These are phyloP conservation scores for Plantago coronopus DNA, from an alignment of 305 asterid species.

Conservation along the genomic window DNA sequence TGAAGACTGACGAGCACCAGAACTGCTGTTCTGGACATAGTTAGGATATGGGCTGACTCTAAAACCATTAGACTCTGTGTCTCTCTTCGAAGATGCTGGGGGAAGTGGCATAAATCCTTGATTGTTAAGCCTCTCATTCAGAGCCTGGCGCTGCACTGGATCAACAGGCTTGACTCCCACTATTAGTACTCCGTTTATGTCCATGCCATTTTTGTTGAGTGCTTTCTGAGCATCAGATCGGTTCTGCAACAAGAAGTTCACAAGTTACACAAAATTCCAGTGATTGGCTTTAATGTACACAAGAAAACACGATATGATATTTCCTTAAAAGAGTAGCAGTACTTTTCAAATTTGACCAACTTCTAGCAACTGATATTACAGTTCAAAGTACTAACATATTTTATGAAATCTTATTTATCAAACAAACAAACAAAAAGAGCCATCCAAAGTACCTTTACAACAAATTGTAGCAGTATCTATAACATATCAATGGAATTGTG, in stretches of 20 bases:
- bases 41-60: slow-evolving; percentile 52
- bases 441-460: too few relatives aligned
- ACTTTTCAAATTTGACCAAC: too few relatives aligned
- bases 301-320: not conserved
- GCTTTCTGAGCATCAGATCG: slow-evolving; percentile 92
- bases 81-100: slow-evolving; percentile 51
- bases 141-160: slow-evolving; percentile 67
- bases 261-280: not conserved
- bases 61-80: slow-evolving; percentile 42
- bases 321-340: too few relatives aligned
- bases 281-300: not conserved
- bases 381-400: too few relatives aligned
- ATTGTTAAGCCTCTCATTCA: slow-evolving; percentile 62
- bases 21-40: slow-evolving; percentile 61
- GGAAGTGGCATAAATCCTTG: slow-evolving; percentile 81
- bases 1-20: slow-evolving; percentile 43
- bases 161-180: slow-evolving; percentile 91
- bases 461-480: too few relatives aligned
- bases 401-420: too few relatives aligned
- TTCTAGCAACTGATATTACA: too few relatives aligned
- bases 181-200: slow-evolving; percentile 80
- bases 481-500: too few relatives aligned
- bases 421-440: too few relatives aligned
- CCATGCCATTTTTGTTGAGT: slow-evolving; percentile 77
- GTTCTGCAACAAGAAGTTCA: slow-evolving; percentile 44